A percentile compares a stretch with the other conserved stretches of the same genome.
Evolutionary conservation across 164 flowering plant species (phyloP).

Genomic region (Platanus orientalis): DNA sequence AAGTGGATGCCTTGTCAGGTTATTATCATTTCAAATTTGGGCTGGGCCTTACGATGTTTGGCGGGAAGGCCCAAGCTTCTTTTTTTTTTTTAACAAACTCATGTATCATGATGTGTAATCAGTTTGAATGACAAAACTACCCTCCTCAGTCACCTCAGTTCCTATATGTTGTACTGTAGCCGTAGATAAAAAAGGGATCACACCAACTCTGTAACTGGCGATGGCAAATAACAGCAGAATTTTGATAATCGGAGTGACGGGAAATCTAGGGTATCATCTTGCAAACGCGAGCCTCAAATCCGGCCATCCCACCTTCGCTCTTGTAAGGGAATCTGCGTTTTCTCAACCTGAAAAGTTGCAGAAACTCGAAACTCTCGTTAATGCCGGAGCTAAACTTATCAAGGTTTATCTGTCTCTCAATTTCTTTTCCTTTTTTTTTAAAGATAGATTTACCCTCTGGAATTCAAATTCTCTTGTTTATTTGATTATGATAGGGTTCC

Average conservation of each 20-base stretch:
- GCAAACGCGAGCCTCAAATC: conserved; percentile 46
- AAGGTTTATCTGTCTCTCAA: conserved; percentile 26
- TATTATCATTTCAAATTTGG: too few species aligned
- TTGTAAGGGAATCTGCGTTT: conserved; percentile 47
- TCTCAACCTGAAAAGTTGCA: conserved; percentile 35
- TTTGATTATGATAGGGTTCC: conserved; percentile 48
- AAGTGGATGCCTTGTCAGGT: too few species aligned
- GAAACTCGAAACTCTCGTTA: conserved; percentile 41
- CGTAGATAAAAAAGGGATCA: too few species aligned
- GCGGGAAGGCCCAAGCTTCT: too few species aligned
- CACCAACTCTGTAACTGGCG: not conserved
- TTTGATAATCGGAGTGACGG: conserved; percentile 71
- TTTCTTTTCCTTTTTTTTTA: not conserved
- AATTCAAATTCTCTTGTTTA: not conserved
- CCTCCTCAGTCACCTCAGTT: too few species aligned
- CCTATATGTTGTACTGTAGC: too few species aligned
- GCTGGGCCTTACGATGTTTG: too few species aligned
- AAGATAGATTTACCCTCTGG: not conserved
- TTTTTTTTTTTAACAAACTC: too few species aligned
- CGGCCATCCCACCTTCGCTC: conserved; percentile 57
- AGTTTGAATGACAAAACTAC: too few species aligned
- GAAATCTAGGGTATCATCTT: conserved; percentile 57
- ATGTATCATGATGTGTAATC: too few species aligned
- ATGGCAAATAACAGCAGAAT: conserved; percentile 21
- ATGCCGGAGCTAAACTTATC: conserved; percentile 48